Evolutionary conservation across 2,329 filamentous ascomycete species (phyloP).

Genomic region (Xylaria sp.): DNA sequence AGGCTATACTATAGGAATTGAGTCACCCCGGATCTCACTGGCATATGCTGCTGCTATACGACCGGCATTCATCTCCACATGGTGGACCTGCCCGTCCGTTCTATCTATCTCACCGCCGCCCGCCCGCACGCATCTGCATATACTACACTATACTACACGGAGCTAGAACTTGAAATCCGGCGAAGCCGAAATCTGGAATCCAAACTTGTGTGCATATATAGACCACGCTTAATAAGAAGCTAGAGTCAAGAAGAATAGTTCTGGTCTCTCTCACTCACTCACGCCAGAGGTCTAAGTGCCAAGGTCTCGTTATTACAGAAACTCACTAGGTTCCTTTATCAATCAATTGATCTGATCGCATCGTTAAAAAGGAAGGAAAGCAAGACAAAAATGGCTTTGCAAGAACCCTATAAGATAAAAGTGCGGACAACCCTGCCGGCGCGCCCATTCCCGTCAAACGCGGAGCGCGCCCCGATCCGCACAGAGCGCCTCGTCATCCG

Average conservation of each 20-base stretch:
- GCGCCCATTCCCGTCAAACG: constrained; percentile 40
- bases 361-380: not conserved
- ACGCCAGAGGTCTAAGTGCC: not conserved
- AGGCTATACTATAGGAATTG: not conserved
- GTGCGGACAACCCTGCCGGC: constrained; percentile 42
- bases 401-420: not conserved
- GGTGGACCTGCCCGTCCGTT: not conserved
- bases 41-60: constrained; percentile 8
- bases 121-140: not conserved
- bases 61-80: not conserved
- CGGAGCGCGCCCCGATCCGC: constrained; percentile 37
- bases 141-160: not conserved
- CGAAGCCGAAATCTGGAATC: not conserved
- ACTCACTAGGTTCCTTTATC: not conserved
- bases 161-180: not conserved
- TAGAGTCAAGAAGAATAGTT: too few relatives aligned
- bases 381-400: constrained; percentile 7
- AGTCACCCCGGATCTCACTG: constrained; percentile 3
- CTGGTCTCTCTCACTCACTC: not conserved
- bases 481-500: constrained; percentile 44
- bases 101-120: constrained; percentile 5
- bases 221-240: not conserved
- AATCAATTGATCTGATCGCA: not conserved
- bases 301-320: not conserved
- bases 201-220: not conserved